Evolutionary conservation across 345 rosid genomes (phyloP).

Genomic region (Odontarrhena argentea): DNA sequence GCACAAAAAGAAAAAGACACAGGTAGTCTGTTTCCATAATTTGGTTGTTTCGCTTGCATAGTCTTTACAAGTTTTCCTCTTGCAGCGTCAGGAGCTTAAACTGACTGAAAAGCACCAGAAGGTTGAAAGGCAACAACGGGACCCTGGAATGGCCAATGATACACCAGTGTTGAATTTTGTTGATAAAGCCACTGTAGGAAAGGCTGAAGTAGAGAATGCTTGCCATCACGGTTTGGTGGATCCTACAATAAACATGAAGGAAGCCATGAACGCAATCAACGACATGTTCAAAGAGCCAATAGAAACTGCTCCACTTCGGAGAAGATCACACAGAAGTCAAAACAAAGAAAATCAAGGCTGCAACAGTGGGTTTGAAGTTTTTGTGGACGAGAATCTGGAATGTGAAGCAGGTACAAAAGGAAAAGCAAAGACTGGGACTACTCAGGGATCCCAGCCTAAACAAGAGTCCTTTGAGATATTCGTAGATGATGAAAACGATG

Average conservation of each 20-base stretch:
- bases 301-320: slow-evolving; percentile 56
- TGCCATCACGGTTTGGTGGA: slow-evolving; percentile 90
- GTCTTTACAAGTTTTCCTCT: slow-evolving; percentile 16
- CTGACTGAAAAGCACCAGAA: slow-evolving; percentile 32
- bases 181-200: slow-evolving; percentile 72
- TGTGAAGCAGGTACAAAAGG: slow-evolving; percentile 32
- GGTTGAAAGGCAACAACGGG: slow-evolving; percentile 38
- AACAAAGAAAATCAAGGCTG: slow-evolving; percentile 43
- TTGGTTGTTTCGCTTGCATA: slow-evolving; percentile 14
- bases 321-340: slow-evolving; percentile 47
- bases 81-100: slow-evolving; percentile 55
- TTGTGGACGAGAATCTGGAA: slow-evolving; percentile 53
- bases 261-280: slow-evolving; percentile 81
- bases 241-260: slow-evolving; percentile 84
- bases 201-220: slow-evolving; percentile 73
- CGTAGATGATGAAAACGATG: slow-evolving; percentile 59
- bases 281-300: slow-evolving; percentile 86
- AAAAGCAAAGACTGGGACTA: slow-evolving; percentile 32
- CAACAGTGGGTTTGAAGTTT: slow-evolving; percentile 53
- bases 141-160: slow-evolving; percentile 41
- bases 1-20: slow-evolving; percentile 62
- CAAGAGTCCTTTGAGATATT: slow-evolving; percentile 58
- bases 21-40: slow-evolving; percentile 46
- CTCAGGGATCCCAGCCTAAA: slow-evolving; percentile 41
- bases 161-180: slow-evolving; percentile 61